phyloP scores from a whole-genome alignment of 1,139 yeast genomes.

The Eremothecium sinecaudum region DNA sequence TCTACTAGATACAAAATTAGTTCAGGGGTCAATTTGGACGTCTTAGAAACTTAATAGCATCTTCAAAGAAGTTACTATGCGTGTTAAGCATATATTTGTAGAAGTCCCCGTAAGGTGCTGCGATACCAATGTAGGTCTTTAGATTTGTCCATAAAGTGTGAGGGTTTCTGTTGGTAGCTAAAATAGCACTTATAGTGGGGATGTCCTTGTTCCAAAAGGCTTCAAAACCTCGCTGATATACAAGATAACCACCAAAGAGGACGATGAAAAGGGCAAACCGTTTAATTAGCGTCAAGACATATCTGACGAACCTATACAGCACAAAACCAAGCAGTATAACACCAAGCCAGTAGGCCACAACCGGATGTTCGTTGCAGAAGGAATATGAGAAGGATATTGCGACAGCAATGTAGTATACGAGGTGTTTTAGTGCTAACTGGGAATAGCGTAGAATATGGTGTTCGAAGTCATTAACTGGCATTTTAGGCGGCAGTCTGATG shows the following conservation, averaged over 20 bases:
- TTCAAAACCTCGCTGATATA: slow-evolving; percentile 1
- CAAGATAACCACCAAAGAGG: neutral
- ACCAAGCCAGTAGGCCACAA: slow-evolving; percentile 1
- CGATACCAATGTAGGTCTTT: neutral
- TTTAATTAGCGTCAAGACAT: neutral
- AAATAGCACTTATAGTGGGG: neutral
- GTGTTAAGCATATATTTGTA: neutral
- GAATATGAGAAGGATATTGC: neutral
- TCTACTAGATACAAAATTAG: neutral
- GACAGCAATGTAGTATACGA: too few species aligned
- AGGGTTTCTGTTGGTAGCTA: neutral
- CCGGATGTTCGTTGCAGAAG: neutral
- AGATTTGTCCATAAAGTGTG: neutral
- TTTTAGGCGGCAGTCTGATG: too few species aligned
- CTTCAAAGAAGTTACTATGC: too few species aligned
- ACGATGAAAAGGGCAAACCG: slow-evolving; percentile 2
- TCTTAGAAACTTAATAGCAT: neutral
- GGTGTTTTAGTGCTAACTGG: too few species aligned
- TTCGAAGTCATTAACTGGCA: too few species aligned
- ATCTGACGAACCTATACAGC: neutral
- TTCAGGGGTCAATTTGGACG: neutral
- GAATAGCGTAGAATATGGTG: too few species aligned
- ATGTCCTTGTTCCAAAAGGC: neutral
- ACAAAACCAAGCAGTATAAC: neutral
- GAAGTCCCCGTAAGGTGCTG: neutral